Conservation (phyloP, 2,329 filamentous ascomycete species). For the Botryosphaeria dothidea region DNA sequence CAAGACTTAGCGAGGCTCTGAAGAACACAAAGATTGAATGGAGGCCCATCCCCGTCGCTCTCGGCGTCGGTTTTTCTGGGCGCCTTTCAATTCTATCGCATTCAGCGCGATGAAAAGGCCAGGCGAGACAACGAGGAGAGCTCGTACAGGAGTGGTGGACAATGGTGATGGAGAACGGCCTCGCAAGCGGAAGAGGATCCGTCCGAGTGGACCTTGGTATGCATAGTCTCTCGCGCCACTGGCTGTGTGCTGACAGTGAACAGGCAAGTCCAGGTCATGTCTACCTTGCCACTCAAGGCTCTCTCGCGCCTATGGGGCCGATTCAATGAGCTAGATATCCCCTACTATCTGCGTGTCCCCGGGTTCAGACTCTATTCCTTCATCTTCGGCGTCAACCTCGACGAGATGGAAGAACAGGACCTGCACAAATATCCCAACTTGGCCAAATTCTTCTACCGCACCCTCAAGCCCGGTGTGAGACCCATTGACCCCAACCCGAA, state of each 20-base stretch:
- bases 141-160: constrained; percentile 43
- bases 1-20: constrained; percentile 59
- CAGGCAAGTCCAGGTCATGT: constrained; percentile 89
- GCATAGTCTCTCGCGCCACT: constrained; percentile 21
- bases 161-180: constrained; percentile 53
- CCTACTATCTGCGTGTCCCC: constrained; percentile 82
- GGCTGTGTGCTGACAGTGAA: constrained; percentile 19
- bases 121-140: constrained; percentile 40
- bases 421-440: constrained; percentile 90
- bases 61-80: constrained; percentile 86
- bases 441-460: constrained; percentile 95
- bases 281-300: constrained; percentile 85
- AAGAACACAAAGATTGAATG: constrained; percentile 72
- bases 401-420: constrained; percentile 85
- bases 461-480: constrained; percentile 82
- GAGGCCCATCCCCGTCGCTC: constrained; percentile 85
- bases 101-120: constrained; percentile 55
- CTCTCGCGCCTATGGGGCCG: constrained; percentile 85
- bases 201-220: constrained; percentile 82
- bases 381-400: constrained; percentile 86
- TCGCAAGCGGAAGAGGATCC: constrained; percentile 62
- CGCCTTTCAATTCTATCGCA: constrained; percentile 79
- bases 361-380: constrained; percentile 91
- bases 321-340: constrained; percentile 87
- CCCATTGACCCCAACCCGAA: constrained; percentile 80